Evolutionary conservation across 140 eudicot species (phyloP).

Genomic region (Bidens hawaiensis): DNA sequence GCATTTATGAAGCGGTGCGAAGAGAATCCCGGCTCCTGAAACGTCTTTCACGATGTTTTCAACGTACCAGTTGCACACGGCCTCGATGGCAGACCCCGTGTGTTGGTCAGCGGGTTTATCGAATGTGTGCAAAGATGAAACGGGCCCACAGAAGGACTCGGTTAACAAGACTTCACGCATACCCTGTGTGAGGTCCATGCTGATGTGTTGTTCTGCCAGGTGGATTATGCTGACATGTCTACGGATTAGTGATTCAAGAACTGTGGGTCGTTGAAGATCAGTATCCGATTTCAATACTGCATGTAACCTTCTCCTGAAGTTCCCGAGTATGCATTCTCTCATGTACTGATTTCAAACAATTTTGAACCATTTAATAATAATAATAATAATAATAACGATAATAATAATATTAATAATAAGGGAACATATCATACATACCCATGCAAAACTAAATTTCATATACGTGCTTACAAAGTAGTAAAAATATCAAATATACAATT

Average conservation of each 20-base stretch:
- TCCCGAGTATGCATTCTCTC: conserved; percentile 98
- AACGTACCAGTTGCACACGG: conserved; percentile 89
- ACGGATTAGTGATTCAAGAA: conserved; percentile 77
- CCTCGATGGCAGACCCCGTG: conserved; percentile 78
- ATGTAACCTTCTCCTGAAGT: conserved; percentile 83
- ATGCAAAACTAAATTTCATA: no score
- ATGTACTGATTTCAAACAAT: conserved; percentile 69
- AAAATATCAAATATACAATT: no score
- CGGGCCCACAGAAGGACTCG: conserved; percentile 83
- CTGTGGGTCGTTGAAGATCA: conserved; percentile 97
- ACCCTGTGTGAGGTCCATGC: conserved; percentile 99
- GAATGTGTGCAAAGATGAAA: conserved; percentile 77
- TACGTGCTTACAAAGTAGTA: no score
- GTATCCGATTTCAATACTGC: conserved; percentile 79
- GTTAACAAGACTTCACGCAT: conserved; percentile 84
- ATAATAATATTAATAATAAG: no score
- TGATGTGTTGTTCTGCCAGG: conserved; percentile 91
- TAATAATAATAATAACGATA: no score
- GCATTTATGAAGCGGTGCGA: conserved; percentile 76
- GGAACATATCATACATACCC: no score
- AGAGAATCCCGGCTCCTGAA: conserved; percentile 80
- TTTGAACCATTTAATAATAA: no score
- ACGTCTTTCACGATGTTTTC: conserved; percentile 90
- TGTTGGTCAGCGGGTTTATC: conserved; percentile 75
- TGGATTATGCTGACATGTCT: conserved; percentile 84